Conservation (phyloP, 2,329 filamentous ascomycete species). For the Hypocreales sp. region DNA sequence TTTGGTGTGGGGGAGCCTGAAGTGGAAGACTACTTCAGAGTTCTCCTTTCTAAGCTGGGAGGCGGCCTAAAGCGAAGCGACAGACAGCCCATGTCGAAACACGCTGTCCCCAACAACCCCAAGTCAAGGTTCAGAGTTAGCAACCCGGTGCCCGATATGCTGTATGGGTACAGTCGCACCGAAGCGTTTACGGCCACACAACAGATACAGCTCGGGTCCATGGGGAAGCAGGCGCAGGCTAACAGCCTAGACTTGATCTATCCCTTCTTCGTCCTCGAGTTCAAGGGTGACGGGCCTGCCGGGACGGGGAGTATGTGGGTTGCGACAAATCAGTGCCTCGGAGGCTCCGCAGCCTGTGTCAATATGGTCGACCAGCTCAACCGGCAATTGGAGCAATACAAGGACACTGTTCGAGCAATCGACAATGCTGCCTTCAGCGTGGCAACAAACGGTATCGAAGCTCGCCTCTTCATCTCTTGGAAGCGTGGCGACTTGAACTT, state of each 20-base stretch:
- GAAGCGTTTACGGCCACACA: neutral
- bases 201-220: no score
- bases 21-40: neutral
- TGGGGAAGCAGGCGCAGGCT: no score
- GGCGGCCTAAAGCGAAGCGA: neutral
- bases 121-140: neutral
- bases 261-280: slow-evolving; percentile 6
- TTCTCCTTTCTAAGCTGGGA: no score
- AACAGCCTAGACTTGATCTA: neutral
- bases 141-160: neutral
- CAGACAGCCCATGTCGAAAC: neutral
- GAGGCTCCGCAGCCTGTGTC: slow-evolving; percentile 14
- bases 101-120: no score
- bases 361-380: slow-evolving; percentile 12
- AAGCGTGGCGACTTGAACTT: slow-evolving; percentile 15
- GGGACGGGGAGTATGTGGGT: slow-evolving; percentile 13
- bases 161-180: neutral
- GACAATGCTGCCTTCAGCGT: slow-evolving; percentile 15
- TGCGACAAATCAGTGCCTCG: slow-evolving; percentile 20
- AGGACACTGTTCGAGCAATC: slow-evolving; percentile 5
- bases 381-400: slow-evolving; percentile 2
- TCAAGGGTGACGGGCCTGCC: slow-evolving; percentile 9
- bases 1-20: neutral
- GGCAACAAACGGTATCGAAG: slow-evolving; percentile 17
- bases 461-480: slow-evolving; percentile 18